Evolutionary conservation across 148 eudicot species (phyloP), one percentile per base, ranked within the genome.

Genomic region (Fagopyrum esculentum): DNA sequence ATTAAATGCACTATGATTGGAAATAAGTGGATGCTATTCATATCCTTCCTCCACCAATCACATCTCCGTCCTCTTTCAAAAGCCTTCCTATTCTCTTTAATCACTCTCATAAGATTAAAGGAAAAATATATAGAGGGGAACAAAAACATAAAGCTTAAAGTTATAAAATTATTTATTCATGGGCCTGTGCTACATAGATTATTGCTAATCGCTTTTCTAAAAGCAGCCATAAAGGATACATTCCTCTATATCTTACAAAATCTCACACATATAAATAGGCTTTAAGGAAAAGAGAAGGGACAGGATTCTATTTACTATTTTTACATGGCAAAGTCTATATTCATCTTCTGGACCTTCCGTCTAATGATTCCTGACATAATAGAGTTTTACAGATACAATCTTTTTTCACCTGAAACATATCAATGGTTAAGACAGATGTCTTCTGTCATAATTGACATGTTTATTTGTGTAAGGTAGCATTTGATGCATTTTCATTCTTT

Each of bases 211-310:
- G 70, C 89, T 81, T 90, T 82, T 69, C 76, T 61, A 80, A 83
- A 89, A 87, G 90, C 87, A 83, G 79, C 78, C 73, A 59, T 75
- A 82, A 81, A 75, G 76, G 82, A 79, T 77, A 82, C 78, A 81
- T 75, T 83, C 79, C 84, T 83, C 82, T 80, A 74, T 83, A 82
- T 85, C 81, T 85, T 87, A 92, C 91, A 86, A 82, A 69, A 84
- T 71, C 81, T 80, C 82, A 77, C 78, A 73, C 78, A 73, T 76
- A 77, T 74, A 76, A 79, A 72, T 22, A 22, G 77, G 78, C 95
- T 78, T 73, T 73, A 73, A 77, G 74, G 44, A 55, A 11, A 64
- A 47, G 73, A 76, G 75, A 82, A 77, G 76, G 71, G 76, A 80
- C 78, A 82, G 5, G 83, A 85, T 79, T 80, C 82, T 81, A 79